These are phyloP conservation scores for Pythium angustatum DNA, from an alignment of 352 stramenopile species.

Conservation along the genomic window DNA sequence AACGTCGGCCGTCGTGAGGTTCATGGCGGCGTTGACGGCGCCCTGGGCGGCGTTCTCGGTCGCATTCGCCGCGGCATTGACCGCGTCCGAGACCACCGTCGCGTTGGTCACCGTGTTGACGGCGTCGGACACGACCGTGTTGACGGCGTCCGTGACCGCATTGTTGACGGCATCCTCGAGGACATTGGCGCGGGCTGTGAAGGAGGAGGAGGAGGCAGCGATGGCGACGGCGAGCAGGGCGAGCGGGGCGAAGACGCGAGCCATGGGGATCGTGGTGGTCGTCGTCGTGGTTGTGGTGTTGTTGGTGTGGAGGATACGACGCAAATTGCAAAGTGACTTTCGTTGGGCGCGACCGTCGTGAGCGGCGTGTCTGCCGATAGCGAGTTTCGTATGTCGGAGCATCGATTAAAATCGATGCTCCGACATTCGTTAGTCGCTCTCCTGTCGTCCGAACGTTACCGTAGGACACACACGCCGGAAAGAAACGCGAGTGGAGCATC, in stretches of 20 bases:
- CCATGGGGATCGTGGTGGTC: conserved; percentile 20
- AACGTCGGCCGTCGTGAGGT: conserved; percentile 11
- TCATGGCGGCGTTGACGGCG: conserved; percentile 8
- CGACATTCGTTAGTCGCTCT: too few species aligned
- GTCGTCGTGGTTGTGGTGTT: too few species aligned
- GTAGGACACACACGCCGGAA: too few species aligned
- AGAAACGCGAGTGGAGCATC: too few species aligned
- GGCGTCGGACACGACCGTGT: conserved; percentile 9
- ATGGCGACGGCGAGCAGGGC: conserved; percentile 19
- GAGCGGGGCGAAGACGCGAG: conserved; percentile 21
- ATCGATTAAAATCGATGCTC: too few species aligned
- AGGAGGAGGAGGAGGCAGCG: too few species aligned
- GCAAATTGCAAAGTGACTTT: conserved; percentile 31
- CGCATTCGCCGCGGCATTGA: conserved; percentile 6
- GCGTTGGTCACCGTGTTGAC: conserved; percentile 11
- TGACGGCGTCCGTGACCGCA: conserved; percentile 20
- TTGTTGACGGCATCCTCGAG: too few species aligned
- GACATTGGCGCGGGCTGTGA: conserved; percentile 11
- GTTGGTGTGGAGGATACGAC: neutral
- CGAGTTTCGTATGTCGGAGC: too few species aligned
- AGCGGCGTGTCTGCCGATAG: neutral
- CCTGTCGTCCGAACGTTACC: too few species aligned
- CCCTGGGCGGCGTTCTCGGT: conserved; percentile 1
- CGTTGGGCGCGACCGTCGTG: too few species aligned
- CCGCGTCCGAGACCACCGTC: conserved; percentile 5